These are phyloP conservation scores for Chaetomiaceae sp. DNA, from an alignment of 2,329 filamentous ascomycete genomes.

Conservation along the genomic window DNA sequence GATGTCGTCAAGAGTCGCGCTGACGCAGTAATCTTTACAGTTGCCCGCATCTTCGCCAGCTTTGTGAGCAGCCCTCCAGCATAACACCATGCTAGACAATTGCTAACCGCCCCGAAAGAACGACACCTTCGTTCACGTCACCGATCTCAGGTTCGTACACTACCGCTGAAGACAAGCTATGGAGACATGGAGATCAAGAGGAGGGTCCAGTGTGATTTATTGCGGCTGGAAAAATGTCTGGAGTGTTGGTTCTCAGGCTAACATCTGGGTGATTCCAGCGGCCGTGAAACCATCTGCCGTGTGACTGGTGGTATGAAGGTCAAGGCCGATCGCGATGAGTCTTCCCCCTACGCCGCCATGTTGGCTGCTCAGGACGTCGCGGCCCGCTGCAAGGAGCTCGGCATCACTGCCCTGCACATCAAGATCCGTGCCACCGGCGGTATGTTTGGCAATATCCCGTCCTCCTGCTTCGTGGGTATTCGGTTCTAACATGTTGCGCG, in stretches of 20 bases:
- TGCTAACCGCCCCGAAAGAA: constrained; percentile 36
- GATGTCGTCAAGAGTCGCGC: not conserved
- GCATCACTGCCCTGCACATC: constrained; percentile 93
- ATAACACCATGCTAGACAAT: not conserved
- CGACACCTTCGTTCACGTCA: constrained; percentile 96
- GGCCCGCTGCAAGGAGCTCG: constrained; percentile 67
- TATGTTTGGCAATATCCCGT: constrained; percentile 38
- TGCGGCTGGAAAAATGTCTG: constrained; percentile 1
- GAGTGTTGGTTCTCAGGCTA: constrained; percentile 41
- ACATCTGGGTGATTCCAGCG: constrained; percentile 71
- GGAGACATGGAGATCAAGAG: constrained; percentile 7
- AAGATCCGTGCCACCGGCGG: constrained; percentile 99
- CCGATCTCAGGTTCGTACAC: constrained; percentile 81
- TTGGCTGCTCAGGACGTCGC: constrained; percentile 99
- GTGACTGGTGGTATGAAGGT: constrained; percentile 99
- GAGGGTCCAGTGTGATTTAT: constrained; percentile 5
- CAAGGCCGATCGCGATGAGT: constrained; percentile 99
- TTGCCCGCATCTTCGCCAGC: constrained; percentile 95
- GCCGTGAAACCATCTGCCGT: constrained; percentile 99
- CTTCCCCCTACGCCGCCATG: constrained; percentile 99
- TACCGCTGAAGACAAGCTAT: constrained; percentile 17
- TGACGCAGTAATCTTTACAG: constrained; percentile 10
- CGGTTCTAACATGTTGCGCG: not conserved
- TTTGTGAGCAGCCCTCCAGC: constrained; percentile 43
- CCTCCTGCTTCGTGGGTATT: not conserved